These are phyloP conservation scores for Fagopyrum tataricum DNA, from an alignment of 148 eudicot genomes.

Conservation along the genomic window DNA sequence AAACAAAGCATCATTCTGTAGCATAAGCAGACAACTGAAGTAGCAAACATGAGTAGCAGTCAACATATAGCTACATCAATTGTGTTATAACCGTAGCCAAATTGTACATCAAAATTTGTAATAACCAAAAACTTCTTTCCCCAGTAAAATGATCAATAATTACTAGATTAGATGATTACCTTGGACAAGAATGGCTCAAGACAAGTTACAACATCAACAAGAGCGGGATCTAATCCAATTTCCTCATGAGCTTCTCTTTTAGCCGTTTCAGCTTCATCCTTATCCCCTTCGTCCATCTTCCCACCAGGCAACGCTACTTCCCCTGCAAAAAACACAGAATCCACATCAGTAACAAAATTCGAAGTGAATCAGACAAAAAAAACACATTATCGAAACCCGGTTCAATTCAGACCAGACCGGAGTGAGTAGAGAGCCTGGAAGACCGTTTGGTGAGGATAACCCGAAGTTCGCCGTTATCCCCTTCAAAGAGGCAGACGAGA, in stretches of 20 bases:
- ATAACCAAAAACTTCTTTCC: background rate
- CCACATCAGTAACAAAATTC: background rate
- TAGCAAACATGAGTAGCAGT: too few relatives aligned
- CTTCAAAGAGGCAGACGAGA: slow-evolving; percentile 62
- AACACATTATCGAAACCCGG: background rate
- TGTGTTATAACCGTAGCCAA: background rate
- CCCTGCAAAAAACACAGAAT: slow-evolving; percentile 37
- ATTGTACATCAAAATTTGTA: background rate
- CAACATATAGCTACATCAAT: background rate
- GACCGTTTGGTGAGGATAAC: slow-evolving; percentile 56
- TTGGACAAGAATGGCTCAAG: slow-evolving; percentile 74
- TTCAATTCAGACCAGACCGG: slow-evolving; percentile 29
- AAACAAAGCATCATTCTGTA: too few relatives aligned
- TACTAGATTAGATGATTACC: slow-evolving; percentile 26
- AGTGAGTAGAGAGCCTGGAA: slow-evolving; percentile 42
- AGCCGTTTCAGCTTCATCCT: slow-evolving; percentile 66
- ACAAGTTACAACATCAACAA: slow-evolving; percentile 57
- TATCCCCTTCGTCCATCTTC: slow-evolving; percentile 69
- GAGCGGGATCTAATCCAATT: slow-evolving; percentile 79
- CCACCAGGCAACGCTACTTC: slow-evolving; percentile 96
- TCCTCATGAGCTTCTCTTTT: slow-evolving; percentile 86
- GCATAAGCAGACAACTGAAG: too few relatives aligned
- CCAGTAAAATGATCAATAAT: background rate
- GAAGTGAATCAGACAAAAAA: background rate
- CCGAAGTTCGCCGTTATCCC: slow-evolving; percentile 35